phyloP scores from a whole-genome alignment of 2,329 filamentous ascomycete species.

The Hymenoscyphus fructigenus region DNA sequence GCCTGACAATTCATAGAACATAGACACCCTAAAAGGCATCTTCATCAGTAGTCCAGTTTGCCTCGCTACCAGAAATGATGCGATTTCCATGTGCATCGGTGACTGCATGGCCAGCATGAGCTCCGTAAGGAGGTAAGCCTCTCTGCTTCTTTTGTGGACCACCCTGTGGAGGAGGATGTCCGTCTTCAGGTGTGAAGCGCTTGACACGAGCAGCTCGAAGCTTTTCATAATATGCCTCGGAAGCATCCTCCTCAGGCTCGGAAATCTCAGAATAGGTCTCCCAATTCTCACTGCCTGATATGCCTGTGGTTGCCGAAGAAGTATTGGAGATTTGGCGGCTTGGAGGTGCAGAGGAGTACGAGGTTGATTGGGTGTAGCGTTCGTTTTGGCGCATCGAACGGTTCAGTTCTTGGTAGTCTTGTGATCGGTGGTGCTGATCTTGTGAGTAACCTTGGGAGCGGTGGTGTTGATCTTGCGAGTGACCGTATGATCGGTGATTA shows the following conservation, averaged over 20 bases:
- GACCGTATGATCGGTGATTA: not conserved
- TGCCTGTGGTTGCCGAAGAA: slow-evolving; percentile 61
- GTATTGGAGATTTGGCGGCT: slow-evolving; percentile 71
- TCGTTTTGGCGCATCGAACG: slow-evolving; percentile 45
- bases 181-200: slow-evolving; percentile 53
- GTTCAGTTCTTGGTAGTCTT: slow-evolving; percentile 42
- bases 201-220: slow-evolving; percentile 68
- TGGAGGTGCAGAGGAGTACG: slow-evolving; percentile 30
- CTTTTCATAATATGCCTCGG: slow-evolving; percentile 86
- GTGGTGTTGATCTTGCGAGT: slow-evolving; percentile 4
- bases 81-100: slow-evolving; percentile 60
- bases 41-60: slow-evolving; percentile 61
- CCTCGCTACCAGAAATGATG: slow-evolving; percentile 61
- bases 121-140: slow-evolving; percentile 49
- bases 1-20: not conserved
- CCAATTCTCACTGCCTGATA: slow-evolving; percentile 93
- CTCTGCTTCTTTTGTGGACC: slow-evolving; percentile 54
- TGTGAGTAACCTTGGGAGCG: slow-evolving; percentile 4
- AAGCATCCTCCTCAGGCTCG: slow-evolving; percentile 71
- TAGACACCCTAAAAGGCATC: slow-evolving; percentile 49
- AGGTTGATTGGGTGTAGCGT: slow-evolving; percentile 32
- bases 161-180: slow-evolving; percentile 33
- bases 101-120: slow-evolving; percentile 47
- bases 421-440: slow-evolving; percentile 27
- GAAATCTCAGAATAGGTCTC: slow-evolving; percentile 90